A percentile compares a stretch with the other conserved stretches of the same genome.
Evolutionary conservation across 139 green algal genomes (phyloP).

Genomic region (Volvox reticuliferus): DNA sequence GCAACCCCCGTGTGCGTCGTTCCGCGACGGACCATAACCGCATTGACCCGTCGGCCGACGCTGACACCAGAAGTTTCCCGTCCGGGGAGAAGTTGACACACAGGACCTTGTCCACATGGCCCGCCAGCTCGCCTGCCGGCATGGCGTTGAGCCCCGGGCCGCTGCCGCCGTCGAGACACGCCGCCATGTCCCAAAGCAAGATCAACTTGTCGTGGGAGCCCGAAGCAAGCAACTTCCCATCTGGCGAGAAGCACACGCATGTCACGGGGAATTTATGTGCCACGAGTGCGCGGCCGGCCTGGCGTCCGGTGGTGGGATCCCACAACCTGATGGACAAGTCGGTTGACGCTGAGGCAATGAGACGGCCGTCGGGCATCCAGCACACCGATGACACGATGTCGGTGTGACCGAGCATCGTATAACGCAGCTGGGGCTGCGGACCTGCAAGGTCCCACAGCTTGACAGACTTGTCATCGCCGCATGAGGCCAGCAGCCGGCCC

Average conservation of each 20-base stretch:
- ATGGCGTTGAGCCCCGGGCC: neutral
- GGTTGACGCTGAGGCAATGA: conserved; percentile 1
- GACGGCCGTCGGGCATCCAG: neutral
- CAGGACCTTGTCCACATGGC: conserved; percentile 36
- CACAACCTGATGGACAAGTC: conserved; percentile 40
- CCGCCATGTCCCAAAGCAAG: conserved; percentile 21
- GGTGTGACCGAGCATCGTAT: conserved; percentile 4
- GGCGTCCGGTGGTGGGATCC: conserved; percentile 15
- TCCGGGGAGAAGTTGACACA: conserved; percentile 19
- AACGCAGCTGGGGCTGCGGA: neutral
- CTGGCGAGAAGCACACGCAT: neutral
- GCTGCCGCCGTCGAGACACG: neutral
- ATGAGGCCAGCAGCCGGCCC: conserved; percentile 7
- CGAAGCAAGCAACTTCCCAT: neutral
- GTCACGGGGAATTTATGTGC: conserved; percentile 37
- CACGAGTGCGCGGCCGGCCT: conserved; percentile 26
- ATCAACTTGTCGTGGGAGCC: conserved; percentile 45
- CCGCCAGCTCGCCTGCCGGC: neutral
- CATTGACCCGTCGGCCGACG: conserved; percentile 38
- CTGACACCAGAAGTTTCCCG: conserved; percentile 1
- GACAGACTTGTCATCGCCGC: conserved; percentile 42
- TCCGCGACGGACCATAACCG: conserved; percentile 17
- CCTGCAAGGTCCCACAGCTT: conserved; percentile 33
- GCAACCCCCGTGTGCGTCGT: neutral
- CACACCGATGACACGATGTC: conserved; percentile 4